Base-by-base conservation (phyloP, 2,329 filamentous ascomycete species). In the Elsinoe fawcettii region DNA sequence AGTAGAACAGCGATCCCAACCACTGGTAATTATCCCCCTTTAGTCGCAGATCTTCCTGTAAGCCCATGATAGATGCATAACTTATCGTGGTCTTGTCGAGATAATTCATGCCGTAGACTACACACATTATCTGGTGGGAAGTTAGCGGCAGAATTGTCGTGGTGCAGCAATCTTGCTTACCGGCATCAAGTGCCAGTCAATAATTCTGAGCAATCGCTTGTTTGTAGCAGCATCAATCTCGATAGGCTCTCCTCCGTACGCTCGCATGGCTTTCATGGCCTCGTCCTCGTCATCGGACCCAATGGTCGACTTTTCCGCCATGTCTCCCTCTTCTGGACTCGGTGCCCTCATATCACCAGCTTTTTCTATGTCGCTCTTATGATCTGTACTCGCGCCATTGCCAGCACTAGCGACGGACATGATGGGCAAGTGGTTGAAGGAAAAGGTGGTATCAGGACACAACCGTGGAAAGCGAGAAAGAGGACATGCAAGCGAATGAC, bases 131-230 rank as follows among this genome's bases (percentile, higher is more conserved):
- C 0, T 80, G 81, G 76, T 83, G 80, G 60, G 83, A 12, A n/a
- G 69, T 64, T 82, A 79, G 75, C 74, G 78, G 66, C 86, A 83
- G 59, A 86, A 85, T 74, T 79, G n/a, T 75, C 70, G 18, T 86
- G 64, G 14, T 86, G 65, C n/a, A 79, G 71, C 34, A 37, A 37
- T 60, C 75, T 79, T 62, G 58, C 49, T 23, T 25, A 75, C 69
- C 0, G 80, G 81, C 76, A 84, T 80, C 61, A 83, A 69, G 64
- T 82, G 79, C 76, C 74, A 78, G 66, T 87, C 84, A 59, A 86
- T 85, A 55, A 74, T 79, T 16, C 75, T 70, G n/a, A 86, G 65
- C 14, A 87, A 65, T n/a, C 79, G 71, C 61, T 76, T 80, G 62
- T 81, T 83, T 22, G 79, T 81, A 47, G 75, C 76, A 61, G 78